Conservation (phyloP, 805 yeast genomes). For the Citeromyces nyonsensis region DNA sequence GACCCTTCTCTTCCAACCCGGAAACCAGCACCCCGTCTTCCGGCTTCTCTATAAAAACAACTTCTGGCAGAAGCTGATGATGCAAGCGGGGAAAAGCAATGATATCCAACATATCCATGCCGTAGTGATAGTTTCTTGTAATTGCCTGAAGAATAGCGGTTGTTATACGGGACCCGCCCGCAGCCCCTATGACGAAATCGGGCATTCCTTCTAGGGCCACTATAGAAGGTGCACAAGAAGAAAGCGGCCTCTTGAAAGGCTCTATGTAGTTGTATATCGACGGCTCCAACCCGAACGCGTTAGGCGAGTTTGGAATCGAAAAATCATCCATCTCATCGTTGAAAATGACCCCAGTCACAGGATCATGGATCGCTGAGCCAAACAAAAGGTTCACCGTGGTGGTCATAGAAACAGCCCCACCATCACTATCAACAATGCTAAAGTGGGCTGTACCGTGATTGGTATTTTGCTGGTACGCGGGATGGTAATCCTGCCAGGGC, state of each 20-base stretch:
- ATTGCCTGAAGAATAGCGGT: constrained; percentile 77
- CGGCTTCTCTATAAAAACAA: constrained; percentile 42
- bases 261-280: constrained; percentile 63
- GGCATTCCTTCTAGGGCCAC: constrained; percentile 30
- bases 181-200: constrained; percentile 73
- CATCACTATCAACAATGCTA: constrained; percentile 56
- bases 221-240: constrained; percentile 71
- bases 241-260: constrained; percentile 72
- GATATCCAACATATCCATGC: constrained; percentile 44
- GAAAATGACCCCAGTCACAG: constrained; percentile 64
- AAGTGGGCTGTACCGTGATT: constrained; percentile 89
- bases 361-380: constrained; percentile 76
- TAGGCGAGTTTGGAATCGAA: constrained; percentile 50
- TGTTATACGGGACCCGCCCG: constrained; percentile 84
- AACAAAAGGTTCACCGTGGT: constrained; percentile 76
- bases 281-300: constrained; percentile 72
- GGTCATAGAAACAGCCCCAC: constrained; percentile 76
- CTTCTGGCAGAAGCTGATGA: constrained; percentile 77
- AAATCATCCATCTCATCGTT: constrained; percentile 95
- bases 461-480: constrained; percentile 62
- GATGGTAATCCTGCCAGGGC: constrained; percentile 61
- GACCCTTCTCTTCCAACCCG: constrained; percentile 29
- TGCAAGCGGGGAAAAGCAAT: constrained; percentile 75
- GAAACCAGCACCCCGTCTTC: constrained; percentile 21
- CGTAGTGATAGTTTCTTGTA: constrained; percentile 44